Evolutionary conservation across 2,329 filamentous ascomycete species (phyloP), one percentile per base, ranked within the genome.

Genomic region (Neonectria neomacrospora): DNA sequence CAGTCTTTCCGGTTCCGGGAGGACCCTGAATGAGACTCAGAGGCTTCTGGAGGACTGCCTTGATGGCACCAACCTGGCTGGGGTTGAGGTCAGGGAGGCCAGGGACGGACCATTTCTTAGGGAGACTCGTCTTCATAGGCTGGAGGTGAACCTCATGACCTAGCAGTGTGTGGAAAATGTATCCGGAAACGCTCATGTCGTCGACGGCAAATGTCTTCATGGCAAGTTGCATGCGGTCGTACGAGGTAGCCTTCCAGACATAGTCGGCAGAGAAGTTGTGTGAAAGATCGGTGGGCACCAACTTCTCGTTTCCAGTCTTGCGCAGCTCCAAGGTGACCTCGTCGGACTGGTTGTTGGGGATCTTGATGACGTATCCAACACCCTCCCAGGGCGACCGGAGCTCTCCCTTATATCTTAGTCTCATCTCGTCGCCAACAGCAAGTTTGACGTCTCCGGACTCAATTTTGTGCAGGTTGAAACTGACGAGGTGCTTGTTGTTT

Each of bases 141-240:
- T 94, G 94, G 41, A 95, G 90, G 28, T 94, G 93, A 63, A 98
- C 96, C 76, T 98, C 95, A 74, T 98, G 94, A 57, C 96, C 96
- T 32, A 99, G 88, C 22, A 99, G 86, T 69, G 96, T 96, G 78
- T 99, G 96, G 82, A 98, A 99, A 68, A 99, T 97, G 80, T 97
- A 99, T 39, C 96, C 96, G 22, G 96, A 98, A 45, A 99, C 95
- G 75, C 94, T 97, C 91, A 97, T 92, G 79, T 99, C 96, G 72
- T 99, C 95, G 47, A 98, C 90, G 6, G 96, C 96, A 76, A 99
- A 99, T 0, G 93, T 98, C 85, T 97, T 98, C 95, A 99, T 98
- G 58, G 96, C 96, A 69, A 94, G 89, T 79, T 99, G 96, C 96
- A 99, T 99, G 67, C 96, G 94, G 75, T 99, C 96, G 77, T 99